Evolutionary conservation across 441 rosid species (phyloP), one percentile per base, ranked within the genome.

Genomic region (Syzygium syzygioides): DNA sequence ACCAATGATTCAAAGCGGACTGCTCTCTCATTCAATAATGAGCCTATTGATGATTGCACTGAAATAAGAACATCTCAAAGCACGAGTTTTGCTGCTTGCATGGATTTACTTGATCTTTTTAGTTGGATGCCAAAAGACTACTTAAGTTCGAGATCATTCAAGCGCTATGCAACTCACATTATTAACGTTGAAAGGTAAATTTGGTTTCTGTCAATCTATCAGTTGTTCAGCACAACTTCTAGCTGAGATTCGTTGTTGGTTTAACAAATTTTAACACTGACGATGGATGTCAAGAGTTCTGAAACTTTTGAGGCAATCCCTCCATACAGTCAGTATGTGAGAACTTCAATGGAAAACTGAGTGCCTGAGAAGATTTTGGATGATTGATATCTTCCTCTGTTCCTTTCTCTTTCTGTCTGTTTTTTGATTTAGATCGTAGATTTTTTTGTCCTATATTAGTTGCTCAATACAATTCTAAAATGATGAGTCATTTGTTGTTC

Each of bases 171-270:
- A 86, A 93, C 92, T 93, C 87, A 57, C 88, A 88, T 96, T 79
- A 95, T 98, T 90, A 93, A 97, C 90, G 93, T 94, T 88, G 99
- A 98, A 93, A 92, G 98, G 99, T 96, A 91, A 93, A 55, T 86
- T 90, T 79, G 79, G 71, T 86, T 52, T 56, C 52, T 79, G 86
- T 56, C 48, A 41, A 54, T 41, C 59, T 32, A 23, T 79, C 66
- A 85, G 26, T 85, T 32, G 60, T 15, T 85, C 62, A 30, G 60
- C 66, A 85, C 60, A 54, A 54, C 87, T 85, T 57, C 11, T 34
- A 7, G 52, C 54, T 53, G 68, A 48, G 55, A 50, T 30, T 79
- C 83, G 3, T 71, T 76, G 53, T 76, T 41, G 26, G 83, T 23
- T 41, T 76, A 12, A 41, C 23, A 41, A 23, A 11, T 76, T 7